Conservation (phyloP, 192 early-diverging fungal species). For the Umbelopsis sp. region DNA sequence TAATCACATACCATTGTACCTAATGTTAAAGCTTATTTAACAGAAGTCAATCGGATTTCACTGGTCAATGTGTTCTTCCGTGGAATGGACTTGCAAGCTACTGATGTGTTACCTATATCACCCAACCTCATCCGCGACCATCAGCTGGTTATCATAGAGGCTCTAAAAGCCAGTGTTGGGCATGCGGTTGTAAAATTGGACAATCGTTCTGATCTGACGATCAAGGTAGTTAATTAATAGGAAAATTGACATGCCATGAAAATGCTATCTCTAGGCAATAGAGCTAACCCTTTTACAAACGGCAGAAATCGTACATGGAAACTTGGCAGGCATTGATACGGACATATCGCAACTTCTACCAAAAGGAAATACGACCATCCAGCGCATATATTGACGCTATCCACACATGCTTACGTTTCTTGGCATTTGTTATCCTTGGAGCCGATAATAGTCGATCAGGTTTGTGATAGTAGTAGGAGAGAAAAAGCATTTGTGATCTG, state of each 20-base stretch:
- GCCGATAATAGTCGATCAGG: background rate
- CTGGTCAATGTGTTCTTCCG: background rate
- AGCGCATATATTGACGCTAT: constrained; percentile 2
- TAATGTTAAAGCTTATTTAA: background rate
- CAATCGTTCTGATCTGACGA: background rate
- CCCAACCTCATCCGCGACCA: background rate
- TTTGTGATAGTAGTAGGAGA: background rate
- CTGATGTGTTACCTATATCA: background rate
- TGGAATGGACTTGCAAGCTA: background rate
- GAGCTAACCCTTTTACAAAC: background rate
- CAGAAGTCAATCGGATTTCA: background rate
- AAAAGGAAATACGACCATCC: constrained; percentile 4
- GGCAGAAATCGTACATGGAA: constrained; percentile 7
- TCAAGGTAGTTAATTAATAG: background rate
- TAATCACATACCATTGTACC: background rate
- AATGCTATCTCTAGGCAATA: too few relatives aligned
- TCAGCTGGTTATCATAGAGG: background rate
- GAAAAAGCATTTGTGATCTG: background rate
- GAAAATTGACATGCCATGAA: background rate
- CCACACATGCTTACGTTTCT: background rate
- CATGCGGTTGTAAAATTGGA: background rate
- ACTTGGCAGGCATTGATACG: constrained; percentile 5
- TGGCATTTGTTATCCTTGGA: background rate
- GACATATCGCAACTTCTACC: background rate
- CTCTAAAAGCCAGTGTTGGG: background rate